phyloP scores from a whole-genome alignment of 2,329 filamentous ascomycete species.

The Cladophialophora carrionii region DNA sequence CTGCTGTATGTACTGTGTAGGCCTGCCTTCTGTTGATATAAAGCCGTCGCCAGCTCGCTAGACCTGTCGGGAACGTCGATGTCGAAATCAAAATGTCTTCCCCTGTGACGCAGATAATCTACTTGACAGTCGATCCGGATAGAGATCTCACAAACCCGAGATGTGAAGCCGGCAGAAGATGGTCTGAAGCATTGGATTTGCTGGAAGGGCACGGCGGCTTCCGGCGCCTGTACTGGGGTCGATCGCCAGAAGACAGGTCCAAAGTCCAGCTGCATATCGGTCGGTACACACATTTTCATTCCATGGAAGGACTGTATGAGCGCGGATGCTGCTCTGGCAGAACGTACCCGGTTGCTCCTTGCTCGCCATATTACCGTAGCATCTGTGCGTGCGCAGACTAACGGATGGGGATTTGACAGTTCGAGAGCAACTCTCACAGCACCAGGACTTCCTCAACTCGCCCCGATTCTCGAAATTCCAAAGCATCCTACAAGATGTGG shows the following conservation, averaged over 20 bases:
- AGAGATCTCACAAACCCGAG: constrained; percentile 15
- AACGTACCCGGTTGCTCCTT: background rate
- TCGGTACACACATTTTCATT: constrained; percentile 22
- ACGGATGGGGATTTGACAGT: constrained; percentile 21
- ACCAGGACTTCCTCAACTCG: constrained; percentile 39
- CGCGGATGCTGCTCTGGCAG: background rate
- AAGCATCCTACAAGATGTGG: constrained; percentile 27
- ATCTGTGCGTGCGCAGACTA: background rate
- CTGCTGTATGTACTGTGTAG: too few species aligned
- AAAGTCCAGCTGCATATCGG: constrained; percentile 43
- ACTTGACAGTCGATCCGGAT: constrained; percentile 19
- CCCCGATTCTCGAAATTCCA: constrained; percentile 33
- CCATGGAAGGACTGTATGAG: background rate
- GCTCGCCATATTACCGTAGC: too few species aligned
- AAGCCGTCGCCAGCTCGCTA: background rate
- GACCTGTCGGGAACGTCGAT: background rate
- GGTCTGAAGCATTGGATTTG: constrained; percentile 33
- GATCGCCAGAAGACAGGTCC: constrained; percentile 40
- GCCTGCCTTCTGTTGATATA: background rate
- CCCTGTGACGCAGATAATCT: constrained; percentile 24
- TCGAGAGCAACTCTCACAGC: constrained; percentile 36
- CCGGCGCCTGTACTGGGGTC: constrained; percentile 41
- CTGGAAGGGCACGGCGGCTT: constrained; percentile 38
- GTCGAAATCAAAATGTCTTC: background rate
- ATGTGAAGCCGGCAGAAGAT: constrained; percentile 36